A percentile compares a stretch with the other conserved stretches of the same genome.
phyloP scores from a whole-genome alignment of 1,284 basidiomycete species.

The Rhodotorula mucilaginosa region DNA sequence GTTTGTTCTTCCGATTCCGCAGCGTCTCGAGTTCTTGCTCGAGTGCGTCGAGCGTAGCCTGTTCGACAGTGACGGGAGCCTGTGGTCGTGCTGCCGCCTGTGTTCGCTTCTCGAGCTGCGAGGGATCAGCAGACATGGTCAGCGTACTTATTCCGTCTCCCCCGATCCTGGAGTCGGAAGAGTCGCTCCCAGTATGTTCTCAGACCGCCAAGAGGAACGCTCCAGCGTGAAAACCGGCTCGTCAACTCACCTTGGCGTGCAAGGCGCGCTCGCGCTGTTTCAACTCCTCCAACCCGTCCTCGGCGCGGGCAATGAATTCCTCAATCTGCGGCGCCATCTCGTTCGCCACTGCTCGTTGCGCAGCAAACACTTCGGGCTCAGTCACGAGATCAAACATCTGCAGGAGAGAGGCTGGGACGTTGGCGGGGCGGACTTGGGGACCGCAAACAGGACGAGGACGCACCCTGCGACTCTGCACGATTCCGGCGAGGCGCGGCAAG shows the following conservation, averaged over 20 bases:
- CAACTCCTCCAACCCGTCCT: constrained; percentile 34
- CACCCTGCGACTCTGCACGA: constrained; percentile 22
- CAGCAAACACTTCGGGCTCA: constrained; percentile 30
- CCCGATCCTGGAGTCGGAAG: too few relatives aligned
- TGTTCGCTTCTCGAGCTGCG: constrained; percentile 30
- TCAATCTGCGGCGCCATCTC: constrained; percentile 42
- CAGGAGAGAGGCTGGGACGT: neutral
- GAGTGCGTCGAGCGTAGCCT: constrained; percentile 16
- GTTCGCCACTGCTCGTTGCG: constrained; percentile 33
- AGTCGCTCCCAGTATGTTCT: neutral
- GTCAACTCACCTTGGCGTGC: constrained; percentile 24
- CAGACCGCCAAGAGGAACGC: neutral
- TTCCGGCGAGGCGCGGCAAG: constrained; percentile 12
- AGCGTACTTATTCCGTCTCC: neutral
- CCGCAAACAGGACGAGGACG: neutral
- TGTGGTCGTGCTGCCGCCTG: neutral
- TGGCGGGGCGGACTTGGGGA: neutral
- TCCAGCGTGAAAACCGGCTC: neutral
- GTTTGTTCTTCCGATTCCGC: constrained; percentile 19
- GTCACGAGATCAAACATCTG: constrained; percentile 39
- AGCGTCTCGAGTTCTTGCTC: constrained; percentile 20
- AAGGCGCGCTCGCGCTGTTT: constrained; percentile 33
- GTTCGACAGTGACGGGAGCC: neutral
- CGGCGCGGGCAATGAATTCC: constrained; percentile 37
- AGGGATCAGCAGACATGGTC: neutral